Base-by-base conservation (phyloP, 805 yeast genomes). In the Saccharomycopsis babjevae region DNA sequence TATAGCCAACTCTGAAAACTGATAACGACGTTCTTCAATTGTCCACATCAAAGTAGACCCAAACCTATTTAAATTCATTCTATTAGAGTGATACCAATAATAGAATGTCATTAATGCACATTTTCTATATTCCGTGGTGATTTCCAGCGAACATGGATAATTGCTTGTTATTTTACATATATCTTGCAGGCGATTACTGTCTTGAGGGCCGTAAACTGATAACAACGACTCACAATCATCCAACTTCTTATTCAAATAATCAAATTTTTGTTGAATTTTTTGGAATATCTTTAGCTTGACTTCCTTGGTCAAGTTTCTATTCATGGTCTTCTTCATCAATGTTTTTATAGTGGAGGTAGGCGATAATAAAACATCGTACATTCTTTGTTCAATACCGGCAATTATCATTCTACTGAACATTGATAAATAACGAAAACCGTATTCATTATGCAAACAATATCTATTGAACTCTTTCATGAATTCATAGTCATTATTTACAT, bases 41-140 rank as follows among this genome's bases (percentile, higher is more conserved):
- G 8, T 56, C 58, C 52, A 39, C 43, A 40, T 16, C 18, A 42
- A 39, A 5, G 39, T 22, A 18, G 32, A 56, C 2, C 46, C 38
- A 18, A 57, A 34, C 39, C 60, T 57, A 50, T 50, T 34, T 11
- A 57, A 22, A 34, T 57, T 50, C 56, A 60, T 57, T 16, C 52
- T 50, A 25, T 57, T 32, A 28, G 38, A 57, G 50, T 50, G 39
- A 50, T 57, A 57, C 28, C 32, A 36, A 28, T 39, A 46, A 36
- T 50, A 39, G 6, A 57, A 50, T n/a, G 56, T 18, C 39, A 57
- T 25, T 20, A 46, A 28, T 18, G 39, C 32, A 36, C 40, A 50
- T 25, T 39, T 36, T 25, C 50, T 50, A 15, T 36, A 22, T 50
- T 38, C 50, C 8, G 22, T 18, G 8, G 30, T 22, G 18, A 13